Evolutionary conservation across 495 filamentous ascomycete genomes (phyloP), one percentile per base, ranked within the genome.

Genomic region (Podospora pseudoanserina): DNA sequence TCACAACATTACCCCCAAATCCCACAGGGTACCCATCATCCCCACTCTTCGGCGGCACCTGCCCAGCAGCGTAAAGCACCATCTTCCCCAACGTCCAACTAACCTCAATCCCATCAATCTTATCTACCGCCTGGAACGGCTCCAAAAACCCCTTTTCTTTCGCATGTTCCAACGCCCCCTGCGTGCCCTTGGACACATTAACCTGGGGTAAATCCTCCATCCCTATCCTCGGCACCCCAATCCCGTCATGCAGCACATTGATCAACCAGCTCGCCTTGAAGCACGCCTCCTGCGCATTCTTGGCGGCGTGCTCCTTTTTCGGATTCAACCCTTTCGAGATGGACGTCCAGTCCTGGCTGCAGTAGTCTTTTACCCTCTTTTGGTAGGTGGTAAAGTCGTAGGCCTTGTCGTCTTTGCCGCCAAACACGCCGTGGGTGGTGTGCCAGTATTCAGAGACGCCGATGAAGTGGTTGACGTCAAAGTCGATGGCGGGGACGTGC

Each of bases 361-460:
- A 99, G 70, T 95, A 97, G 5, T 91, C 86, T 66, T 88, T 84
- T 4, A 99, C 96, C 28, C 90, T 86, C 67, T 90, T 80, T 70
- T 97, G 94, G 73, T 97, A 99, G 0, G 90, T 93, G 44, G 90
- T 86, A 71, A 96, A 95, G 70, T 98, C 95, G 78, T 98, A 98
- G 0, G 91, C 87, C 71, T 91, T 91, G 70, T 96, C 90, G 64
- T 90, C 90, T 30, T 87, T 88, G 75, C 88, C 88, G 68, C 92
- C 91, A 72, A 98, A 97, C 0, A 97, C 88, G 61, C 96, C 92
- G 73, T 97, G 94, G 0, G 95, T 99, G 0, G 94, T 97, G 79
- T 99, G 95, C 95, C 95, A 99, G 75, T 96, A 99, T 75, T 99
- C 95, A 19, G 93, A 97, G 65, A 99, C 94, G 7, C 95, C 95